Conservation (phyloP, 257 asterid species). For the Gentiana macrophylla region DNA sequence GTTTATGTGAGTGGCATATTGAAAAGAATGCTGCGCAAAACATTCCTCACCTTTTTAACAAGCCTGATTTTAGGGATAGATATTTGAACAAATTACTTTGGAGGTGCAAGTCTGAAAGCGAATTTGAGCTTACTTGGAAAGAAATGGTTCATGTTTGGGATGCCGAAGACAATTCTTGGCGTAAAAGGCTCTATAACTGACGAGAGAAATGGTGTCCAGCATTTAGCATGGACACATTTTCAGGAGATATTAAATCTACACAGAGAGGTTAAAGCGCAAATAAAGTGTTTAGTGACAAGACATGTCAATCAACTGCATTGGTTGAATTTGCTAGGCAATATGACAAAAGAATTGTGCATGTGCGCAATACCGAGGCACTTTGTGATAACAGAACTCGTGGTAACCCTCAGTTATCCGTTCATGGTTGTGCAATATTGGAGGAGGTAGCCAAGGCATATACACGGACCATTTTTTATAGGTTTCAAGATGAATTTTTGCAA, state of each 20-base stretch:
- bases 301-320: neutral
- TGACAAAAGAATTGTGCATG: neutral
- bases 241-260: conserved; percentile 1
- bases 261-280: conserved; percentile 6
- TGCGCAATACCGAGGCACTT: neutral
- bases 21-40: neutral
- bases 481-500: conserved; percentile 4
- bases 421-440: neutral
- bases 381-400: conserved; percentile 4
- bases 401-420: neutral
- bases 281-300: neutral
- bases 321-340: neutral
- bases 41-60: too few species aligned
- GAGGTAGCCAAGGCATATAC: neutral
- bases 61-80: neutral
- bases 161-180: neutral
- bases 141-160: neutral
- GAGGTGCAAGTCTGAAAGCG: neutral
- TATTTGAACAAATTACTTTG: neutral
- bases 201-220: conserved; percentile 1
- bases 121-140: neutral
- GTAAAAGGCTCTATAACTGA: conserved; percentile 1
- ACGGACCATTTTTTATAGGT: neutral
- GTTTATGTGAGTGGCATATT: neutral
- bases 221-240: neutral